Evolutionary conservation across 2,329 filamentous ascomycete genomes (phyloP).

Genomic region (Penicillium sp.): DNA sequence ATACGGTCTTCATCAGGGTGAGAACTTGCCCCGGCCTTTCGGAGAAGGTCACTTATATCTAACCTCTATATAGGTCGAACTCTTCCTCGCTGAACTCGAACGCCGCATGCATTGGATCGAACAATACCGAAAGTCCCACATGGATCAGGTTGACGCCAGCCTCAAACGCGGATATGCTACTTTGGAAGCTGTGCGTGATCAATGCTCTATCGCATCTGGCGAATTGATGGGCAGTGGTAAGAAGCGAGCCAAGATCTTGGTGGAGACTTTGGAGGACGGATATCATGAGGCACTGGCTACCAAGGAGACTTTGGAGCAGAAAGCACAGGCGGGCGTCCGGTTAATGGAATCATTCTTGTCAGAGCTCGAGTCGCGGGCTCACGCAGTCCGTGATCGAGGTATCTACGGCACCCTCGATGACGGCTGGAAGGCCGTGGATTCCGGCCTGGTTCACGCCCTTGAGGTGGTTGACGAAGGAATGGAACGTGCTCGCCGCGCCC

Average conservation of each 20-base stretch:
- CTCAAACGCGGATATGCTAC: slow-evolving; percentile 83
- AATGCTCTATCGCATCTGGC: slow-evolving; percentile 86
- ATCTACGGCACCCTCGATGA: slow-evolving; percentile 77
- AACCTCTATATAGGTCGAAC: slow-evolving; percentile 39
- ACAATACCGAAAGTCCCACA: slow-evolving; percentile 77
- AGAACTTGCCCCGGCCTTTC: slow-evolving; percentile 8
- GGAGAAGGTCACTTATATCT: not conserved
- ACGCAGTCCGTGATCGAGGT: slow-evolving; percentile 76
- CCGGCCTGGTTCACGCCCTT: slow-evolving; percentile 70
- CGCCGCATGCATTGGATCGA: slow-evolving; percentile 85
- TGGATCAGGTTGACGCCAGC: slow-evolving; percentile 78
- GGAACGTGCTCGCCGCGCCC: slow-evolving; percentile 78
- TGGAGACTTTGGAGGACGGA: slow-evolving; percentile 84
- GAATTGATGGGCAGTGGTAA: slow-evolving; percentile 86
- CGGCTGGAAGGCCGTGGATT: slow-evolving; percentile 77
- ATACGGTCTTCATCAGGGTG: slow-evolving; percentile 47
- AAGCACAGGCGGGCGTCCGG: slow-evolving; percentile 82
- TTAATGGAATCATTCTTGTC: slow-evolving; percentile 81
- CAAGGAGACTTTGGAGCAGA: slow-evolving; percentile 86
- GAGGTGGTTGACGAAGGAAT: slow-evolving; percentile 79
- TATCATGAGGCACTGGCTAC: slow-evolving; percentile 84
- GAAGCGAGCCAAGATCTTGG: slow-evolving; percentile 79
- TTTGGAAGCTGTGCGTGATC: slow-evolving; percentile 79
- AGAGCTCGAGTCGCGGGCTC: slow-evolving; percentile 80
- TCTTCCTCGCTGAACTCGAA: slow-evolving; percentile 74